A percentile compares a stretch with the other conserved stretches of the same genome.
Conservation (phyloP, 495 filamentous ascomycete genomes). For the Penicillium crystallinum region DNA sequence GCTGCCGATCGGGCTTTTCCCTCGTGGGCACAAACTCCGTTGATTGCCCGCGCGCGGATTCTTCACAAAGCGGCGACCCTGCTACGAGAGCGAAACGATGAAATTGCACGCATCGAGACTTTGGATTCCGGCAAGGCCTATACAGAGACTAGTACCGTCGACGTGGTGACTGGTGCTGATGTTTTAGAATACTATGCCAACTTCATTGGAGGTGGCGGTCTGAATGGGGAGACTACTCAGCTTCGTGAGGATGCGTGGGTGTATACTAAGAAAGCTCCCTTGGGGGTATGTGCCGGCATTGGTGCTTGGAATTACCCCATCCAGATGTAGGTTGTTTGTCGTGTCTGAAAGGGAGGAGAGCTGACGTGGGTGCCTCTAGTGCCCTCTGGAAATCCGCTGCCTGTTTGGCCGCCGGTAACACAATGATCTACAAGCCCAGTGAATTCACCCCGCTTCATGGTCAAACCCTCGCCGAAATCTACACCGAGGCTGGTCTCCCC, state of each 20-base stretch:
- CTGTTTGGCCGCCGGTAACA: conserved; percentile 77
- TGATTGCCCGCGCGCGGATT: conserved; percentile 62
- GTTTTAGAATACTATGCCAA: conserved; percentile 74
- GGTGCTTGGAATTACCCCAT: conserved; percentile 86
- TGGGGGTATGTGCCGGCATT: conserved; percentile 75
- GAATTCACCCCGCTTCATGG: conserved; percentile 75
- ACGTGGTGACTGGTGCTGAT: conserved; percentile 70
- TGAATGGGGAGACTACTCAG: conserved; percentile 64
- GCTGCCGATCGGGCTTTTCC: conserved; percentile 59
- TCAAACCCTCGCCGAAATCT: conserved; percentile 63
- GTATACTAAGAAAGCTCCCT: conserved; percentile 66
- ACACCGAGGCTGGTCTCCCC: conserved; percentile 66
- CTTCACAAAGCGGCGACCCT: conserved; percentile 63
- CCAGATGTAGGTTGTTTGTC: conserved; percentile 54
- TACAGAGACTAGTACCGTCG: conserved; percentile 69
- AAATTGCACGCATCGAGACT: conserved; percentile 64
- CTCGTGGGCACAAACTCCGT: conserved; percentile 60
- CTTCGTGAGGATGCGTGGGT: conserved; percentile 67
- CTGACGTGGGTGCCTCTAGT: conserved; percentile 22
- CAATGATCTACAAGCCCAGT: conserved; percentile 82
- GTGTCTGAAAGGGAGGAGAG: background rate
- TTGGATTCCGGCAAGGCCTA: conserved; percentile 71
- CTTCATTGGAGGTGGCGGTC: conserved; percentile 60
- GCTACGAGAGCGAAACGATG: conserved; percentile 63
- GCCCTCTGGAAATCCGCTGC: conserved; percentile 82